Evolutionary conservation across 768 basidiomycete species (phyloP).

Genomic region (Boletellus sp.): DNA sequence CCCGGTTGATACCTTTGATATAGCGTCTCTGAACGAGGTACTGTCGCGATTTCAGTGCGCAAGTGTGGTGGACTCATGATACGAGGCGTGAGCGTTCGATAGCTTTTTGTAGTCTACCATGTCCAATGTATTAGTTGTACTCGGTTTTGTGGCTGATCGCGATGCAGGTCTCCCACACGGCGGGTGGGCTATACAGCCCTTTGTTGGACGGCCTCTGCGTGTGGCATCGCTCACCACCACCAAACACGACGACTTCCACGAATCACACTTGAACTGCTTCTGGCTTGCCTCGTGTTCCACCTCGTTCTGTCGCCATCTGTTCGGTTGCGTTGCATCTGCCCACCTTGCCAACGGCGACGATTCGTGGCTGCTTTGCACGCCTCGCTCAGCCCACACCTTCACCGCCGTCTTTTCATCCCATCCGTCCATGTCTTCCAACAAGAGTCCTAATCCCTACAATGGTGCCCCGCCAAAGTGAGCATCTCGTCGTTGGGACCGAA

Average conservation of each 20-base stretch:
- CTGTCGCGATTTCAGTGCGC: conserved; percentile 25
- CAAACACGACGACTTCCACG: not conserved
- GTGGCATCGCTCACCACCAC: not conserved
- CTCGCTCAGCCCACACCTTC: not conserved
- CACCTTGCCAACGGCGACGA: conserved; percentile 1
- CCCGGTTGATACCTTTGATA: conserved; percentile 20
- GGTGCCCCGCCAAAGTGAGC: conserved; percentile 35
- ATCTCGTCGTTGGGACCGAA: not conserved
- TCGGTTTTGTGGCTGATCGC: not conserved
- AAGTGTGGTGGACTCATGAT: conserved; percentile 9
- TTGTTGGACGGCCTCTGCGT: not conserved
- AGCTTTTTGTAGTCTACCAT: conserved; percentile 2
- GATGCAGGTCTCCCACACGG: conserved; percentile 11
- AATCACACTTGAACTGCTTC: not conserved
- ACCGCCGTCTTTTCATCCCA: conserved; percentile 7
- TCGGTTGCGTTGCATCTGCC: not conserved
- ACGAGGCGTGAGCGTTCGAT: not conserved
- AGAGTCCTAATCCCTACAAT: conserved; percentile 30
- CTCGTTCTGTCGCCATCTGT: conserved; percentile 13
- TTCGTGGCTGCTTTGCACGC: not conserved
- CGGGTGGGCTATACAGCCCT: not conserved
- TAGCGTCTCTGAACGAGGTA: conserved; percentile 23
- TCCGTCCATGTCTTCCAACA: conserved; percentile 31
- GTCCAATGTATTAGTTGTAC: conserved; percentile 7
- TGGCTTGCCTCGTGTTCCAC: conserved; percentile 20